Evolutionary conservation across 371 early-diverging fungal species (phyloP).

Genomic region (Rhizoclosmatium hyalinum): DNA sequence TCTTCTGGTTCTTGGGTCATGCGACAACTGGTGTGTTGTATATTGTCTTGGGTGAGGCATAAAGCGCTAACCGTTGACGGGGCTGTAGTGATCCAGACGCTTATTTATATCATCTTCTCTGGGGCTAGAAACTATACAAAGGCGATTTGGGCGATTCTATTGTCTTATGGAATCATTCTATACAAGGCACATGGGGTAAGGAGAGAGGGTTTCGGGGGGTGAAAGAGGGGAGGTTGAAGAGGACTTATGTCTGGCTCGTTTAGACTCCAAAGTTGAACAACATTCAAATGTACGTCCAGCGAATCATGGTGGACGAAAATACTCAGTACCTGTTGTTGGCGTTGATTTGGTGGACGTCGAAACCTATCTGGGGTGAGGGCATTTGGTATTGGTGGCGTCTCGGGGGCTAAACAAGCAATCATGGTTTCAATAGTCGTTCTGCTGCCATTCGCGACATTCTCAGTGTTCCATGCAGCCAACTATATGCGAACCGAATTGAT

Average conservation of each 20-base stretch:
- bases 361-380: conserved; percentile 73
- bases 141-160: conserved; percentile 75
- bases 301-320: conserved; percentile 84
- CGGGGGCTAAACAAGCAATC: neutral
- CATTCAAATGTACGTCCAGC: conserved; percentile 69
- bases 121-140: conserved; percentile 56
- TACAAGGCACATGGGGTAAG: conserved; percentile 86
- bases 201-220: neutral
- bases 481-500: conserved; percentile 79
- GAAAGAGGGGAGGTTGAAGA: neutral
- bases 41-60: neutral
- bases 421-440: conserved; percentile 69
- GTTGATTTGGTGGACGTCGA: conserved; percentile 74
- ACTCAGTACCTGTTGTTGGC: conserved; percentile 85
- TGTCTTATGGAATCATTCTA: conserved; percentile 85
- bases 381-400: neutral
- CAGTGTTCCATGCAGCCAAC: conserved; percentile 81
- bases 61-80: neutral
- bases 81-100: conserved; percentile 35
- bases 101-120: conserved; percentile 39
- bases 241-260: conserved; percentile 54
- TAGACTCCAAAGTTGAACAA: conserved; percentile 64
- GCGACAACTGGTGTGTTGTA: conserved; percentile 41
- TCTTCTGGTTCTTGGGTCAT: conserved; percentile 58
- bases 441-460: conserved; percentile 84